A percentile compares a stretch with the other conserved stretches of the same genome.
These are phyloP conservation scores for Phytophthora europaea DNA, from an alignment of 352 stramenopile species.

Conservation along the genomic window DNA sequence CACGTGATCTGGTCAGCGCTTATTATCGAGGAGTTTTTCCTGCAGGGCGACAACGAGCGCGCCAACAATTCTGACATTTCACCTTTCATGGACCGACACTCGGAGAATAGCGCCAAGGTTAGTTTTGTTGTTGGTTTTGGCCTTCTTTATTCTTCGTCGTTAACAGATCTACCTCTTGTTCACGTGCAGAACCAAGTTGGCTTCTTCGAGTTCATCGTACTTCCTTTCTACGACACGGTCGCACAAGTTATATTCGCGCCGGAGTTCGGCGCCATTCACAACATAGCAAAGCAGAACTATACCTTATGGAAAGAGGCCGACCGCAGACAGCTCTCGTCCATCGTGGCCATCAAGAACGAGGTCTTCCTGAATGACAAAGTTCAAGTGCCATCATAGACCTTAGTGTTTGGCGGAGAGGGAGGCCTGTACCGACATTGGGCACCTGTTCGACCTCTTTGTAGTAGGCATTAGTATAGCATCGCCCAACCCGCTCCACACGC, in stretches of 20 bases:
- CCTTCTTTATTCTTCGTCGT: neutral
- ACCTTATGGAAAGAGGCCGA: constrained; percentile 88
- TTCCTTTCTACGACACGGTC: constrained; percentile 85
- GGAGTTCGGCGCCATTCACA: constrained; percentile 77
- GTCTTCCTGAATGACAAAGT: constrained; percentile 81
- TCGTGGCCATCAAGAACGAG: constrained; percentile 83
- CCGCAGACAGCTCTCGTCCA: constrained; percentile 81
- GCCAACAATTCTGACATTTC: constrained; percentile 88
- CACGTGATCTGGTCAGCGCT: constrained; percentile 93
- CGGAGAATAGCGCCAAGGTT: constrained; percentile 90
- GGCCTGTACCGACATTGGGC: constrained; percentile 17
- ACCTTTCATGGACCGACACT: constrained; percentile 93
- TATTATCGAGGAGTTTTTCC: constrained; percentile 96
- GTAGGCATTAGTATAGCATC: constrained; percentile 44
- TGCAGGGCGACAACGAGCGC: constrained; percentile 95
- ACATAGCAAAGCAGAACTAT: constrained; percentile 88
- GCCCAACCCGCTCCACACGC: constrained; percentile 31
- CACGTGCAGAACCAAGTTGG: constrained; percentile 81
- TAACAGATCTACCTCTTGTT: neutral
- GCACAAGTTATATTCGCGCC: constrained; percentile 81
- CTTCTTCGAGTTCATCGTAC: constrained; percentile 89
- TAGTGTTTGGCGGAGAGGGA: constrained; percentile 26
- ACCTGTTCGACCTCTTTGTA: constrained; percentile 40
- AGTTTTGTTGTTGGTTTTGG: neutral
- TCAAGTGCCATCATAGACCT: constrained; percentile 55